Evolutionary conservation across 495 filamentous ascomycete genomes (phyloP).

Genomic region (Xylaria scruposa): DNA sequence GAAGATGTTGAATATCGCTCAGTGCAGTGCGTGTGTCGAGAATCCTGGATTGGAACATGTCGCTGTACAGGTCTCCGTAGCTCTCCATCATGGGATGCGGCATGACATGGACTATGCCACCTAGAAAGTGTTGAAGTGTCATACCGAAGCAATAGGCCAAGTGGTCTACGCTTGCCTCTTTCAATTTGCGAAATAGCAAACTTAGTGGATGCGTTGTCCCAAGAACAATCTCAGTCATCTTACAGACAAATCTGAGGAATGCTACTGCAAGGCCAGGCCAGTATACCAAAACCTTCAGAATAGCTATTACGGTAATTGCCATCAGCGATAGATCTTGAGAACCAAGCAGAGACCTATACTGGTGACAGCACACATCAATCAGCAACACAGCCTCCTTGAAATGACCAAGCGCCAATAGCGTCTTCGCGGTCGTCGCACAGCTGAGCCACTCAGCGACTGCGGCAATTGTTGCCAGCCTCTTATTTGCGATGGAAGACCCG

Average conservation of each 20-base stretch:
- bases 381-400: neutral
- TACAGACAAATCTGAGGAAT: neutral
- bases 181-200: neutral
- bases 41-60: neutral
- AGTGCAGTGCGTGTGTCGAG: neutral
- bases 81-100: neutral
- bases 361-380: slow-evolving; percentile 6
- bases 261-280: neutral
- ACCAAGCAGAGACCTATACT: neutral
- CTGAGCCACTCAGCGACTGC: neutral
- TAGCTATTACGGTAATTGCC: neutral
- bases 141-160: neutral
- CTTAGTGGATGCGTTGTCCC: neutral
- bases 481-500: neutral
- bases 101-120: neutral
- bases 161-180: neutral
- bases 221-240: slow-evolving; percentile 4
- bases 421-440: neutral
- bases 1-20: neutral
- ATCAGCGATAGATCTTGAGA: neutral
- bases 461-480: neutral
- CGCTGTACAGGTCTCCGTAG: neutral
- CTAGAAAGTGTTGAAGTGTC: neutral
- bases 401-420: neutral
- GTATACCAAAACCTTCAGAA: neutral